Evolutionary conservation across 441 rosid species (phyloP), one percentile per base, ranked within the genome.

Genomic region (Erodium chrysanthum): DNA sequence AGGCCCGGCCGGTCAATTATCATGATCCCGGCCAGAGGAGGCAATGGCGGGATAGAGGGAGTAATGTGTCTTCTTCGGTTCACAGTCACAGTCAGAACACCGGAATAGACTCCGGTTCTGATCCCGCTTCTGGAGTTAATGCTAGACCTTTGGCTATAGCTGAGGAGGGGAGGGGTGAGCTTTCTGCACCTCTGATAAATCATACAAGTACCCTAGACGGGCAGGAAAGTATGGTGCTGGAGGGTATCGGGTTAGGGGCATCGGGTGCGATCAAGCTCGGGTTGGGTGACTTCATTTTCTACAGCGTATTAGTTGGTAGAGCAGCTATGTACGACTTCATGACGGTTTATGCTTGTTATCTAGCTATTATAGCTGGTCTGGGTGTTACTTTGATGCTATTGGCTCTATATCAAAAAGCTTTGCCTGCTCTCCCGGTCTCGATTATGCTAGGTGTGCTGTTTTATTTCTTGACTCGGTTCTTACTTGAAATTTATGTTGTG

Each of bases 271-370:
- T 92, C 68, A 92, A 92, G 81, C 82, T 92, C 66, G 98, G 96
- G 46, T 83, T 92, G 50, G 98, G 96, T 1, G 96, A 89, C 81
- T 88, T 92, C 66, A 88, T 89, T 64, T 91, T 91, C 85, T 91
- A 89, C 75, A 91, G 96, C 22, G 97, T 89, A 70, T 76, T 89
- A 72, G 96, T 92, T 70, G 96, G 96, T 35, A 88, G 96, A 76
- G 95, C 96, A 20, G 96, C 96, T 1, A 86, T 90, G 96, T 92
- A 90, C 56, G 96, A 90, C 81, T 74, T 84, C 73, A 88, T 92
- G 98, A 88, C 94, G 7, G 96, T 90, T 17, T 92, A 92, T 72
- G 96, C 94, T 18, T 90, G 96, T 61, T 92, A 90, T 76, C 89
- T 90, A 61, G 98, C 96, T 15, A 92, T 92, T 31, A 78, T 92